Evolutionary conservation across 75 land plant genomes (phyloP).

Genomic region (Cryptomeria japonica): DNA sequence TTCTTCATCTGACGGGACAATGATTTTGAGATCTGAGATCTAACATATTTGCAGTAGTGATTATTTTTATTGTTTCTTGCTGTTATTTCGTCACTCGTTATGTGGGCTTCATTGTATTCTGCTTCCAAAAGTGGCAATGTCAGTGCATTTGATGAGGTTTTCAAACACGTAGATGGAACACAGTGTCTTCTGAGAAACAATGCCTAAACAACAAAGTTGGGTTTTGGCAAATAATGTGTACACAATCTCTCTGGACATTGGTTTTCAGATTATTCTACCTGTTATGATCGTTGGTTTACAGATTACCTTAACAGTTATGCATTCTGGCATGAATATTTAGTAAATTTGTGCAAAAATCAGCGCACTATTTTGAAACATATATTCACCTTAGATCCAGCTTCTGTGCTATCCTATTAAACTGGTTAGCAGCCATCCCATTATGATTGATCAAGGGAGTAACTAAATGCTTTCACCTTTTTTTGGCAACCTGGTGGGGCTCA

Average conservation of each 20-base stretch:
- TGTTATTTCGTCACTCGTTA: not conserved
- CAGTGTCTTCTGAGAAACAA: not conserved
- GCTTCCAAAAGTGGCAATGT: not conserved
- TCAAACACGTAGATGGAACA: not conserved
- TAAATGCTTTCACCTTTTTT: not conserved
- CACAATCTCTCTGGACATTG: not conserved
- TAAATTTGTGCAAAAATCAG: not conserved
- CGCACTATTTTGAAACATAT: not conserved
- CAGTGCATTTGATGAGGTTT: conserved; percentile 3
- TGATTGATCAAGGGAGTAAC: not conserved
- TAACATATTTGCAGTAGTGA: not conserved
- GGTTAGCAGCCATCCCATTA: not conserved
- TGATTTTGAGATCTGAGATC: not conserved
- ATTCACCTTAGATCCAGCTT: not conserved
- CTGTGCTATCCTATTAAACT: not conserved
- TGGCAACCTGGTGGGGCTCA: not conserved
- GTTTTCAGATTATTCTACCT: too few species aligned
- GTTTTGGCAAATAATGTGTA: not conserved
- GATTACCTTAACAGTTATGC: not conserved
- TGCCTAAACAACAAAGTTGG: not conserved
- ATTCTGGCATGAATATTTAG: not conserved
- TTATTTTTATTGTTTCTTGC: conserved; percentile 7
- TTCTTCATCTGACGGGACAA: conserved; percentile 5
- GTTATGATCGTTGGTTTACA: not conserved
- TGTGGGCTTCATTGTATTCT: not conserved